Base-by-base conservation (phyloP, 768 basidiomycete genomes). In the Kwoniella europaea region DNA sequence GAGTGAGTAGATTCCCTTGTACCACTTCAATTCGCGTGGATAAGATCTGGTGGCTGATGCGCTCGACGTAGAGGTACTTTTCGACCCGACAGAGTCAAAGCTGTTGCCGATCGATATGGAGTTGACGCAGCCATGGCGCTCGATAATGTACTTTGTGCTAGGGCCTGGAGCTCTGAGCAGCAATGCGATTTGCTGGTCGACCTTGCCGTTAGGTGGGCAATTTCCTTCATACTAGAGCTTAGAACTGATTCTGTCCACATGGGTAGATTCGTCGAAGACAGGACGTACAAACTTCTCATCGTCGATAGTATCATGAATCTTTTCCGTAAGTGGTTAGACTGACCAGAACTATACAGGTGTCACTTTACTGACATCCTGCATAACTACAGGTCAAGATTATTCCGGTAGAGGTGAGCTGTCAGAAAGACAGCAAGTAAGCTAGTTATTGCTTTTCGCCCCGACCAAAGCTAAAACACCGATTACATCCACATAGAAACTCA, bases 291-390 rank as follows among this genome's bases (percentile, higher is more conserved):
- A 69, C 74, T 83, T 5, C 78, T 96, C 91, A 94, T 98, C 69
- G 88, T 98, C 44, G 96, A 98, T 82, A 94, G 92, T 76, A 95
- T 98, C 71, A 96, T 98, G 93, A 96, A 95, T 35, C 87, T 96
- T 6, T 98, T 98, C 83, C 89, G 94, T 79, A 58, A 71, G 82
- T 70, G 35, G 2, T 52, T 1, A 24, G 6, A 35, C 41, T 43
- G 4, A 16, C n/a, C 20, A 54, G 10, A n/a, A 54, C 10, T 3
- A 56, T 56, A 18, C n/a, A 35, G 35, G 20, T 42, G 15, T 4
- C n/a, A 65, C 27, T n/a, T 12, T 0, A 27, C 60, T 72, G 46
- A 61, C 55, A 20, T 55, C 41, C 15, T 41, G 44, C 12, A 3
- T 20, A 13, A 1, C 2, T 50, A 16, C 46, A 92, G 94, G 55